Conservation (phyloP, 1,284 basidiomycete genomes). For the Apiotrichum domesticum region DNA sequence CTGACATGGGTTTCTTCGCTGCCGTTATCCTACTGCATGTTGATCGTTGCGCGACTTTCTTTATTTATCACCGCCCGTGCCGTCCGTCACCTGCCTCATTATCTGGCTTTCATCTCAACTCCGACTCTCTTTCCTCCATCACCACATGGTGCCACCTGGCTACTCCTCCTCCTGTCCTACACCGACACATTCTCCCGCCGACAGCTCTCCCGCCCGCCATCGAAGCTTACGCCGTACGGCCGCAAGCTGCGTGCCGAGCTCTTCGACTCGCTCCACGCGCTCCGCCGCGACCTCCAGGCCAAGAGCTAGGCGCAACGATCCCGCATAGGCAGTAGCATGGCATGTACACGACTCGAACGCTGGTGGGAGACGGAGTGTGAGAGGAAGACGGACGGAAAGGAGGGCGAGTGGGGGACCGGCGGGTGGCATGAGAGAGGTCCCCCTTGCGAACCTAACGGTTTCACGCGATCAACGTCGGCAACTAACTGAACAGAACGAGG, state of each 20-base stretch:
- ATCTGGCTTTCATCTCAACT: no score
- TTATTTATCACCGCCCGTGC: no score
- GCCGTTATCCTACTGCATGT: background rate
- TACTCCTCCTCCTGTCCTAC: background rate
- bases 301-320: background rate
- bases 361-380: no score
- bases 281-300: background rate
- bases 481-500: no score
- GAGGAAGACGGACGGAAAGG: no score
- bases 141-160: no score
- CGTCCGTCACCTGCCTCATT: no score
- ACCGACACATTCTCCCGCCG: background rate
- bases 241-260: conserved; percentile 35
- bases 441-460: no score
- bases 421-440: no score
- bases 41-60: background rate
- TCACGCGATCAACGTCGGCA: no score
- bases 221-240: conserved; percentile 40
- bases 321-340: no score
- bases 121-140: background rate
- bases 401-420: no score
- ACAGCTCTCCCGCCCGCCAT: conserved; percentile 38
- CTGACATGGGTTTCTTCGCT: background rate
- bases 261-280: conserved; percentile 33
- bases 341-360: conserved; percentile 2